Conservation (phyloP, 768 basidiomycete species). For the Lactifluus subvellereus region DNA sequence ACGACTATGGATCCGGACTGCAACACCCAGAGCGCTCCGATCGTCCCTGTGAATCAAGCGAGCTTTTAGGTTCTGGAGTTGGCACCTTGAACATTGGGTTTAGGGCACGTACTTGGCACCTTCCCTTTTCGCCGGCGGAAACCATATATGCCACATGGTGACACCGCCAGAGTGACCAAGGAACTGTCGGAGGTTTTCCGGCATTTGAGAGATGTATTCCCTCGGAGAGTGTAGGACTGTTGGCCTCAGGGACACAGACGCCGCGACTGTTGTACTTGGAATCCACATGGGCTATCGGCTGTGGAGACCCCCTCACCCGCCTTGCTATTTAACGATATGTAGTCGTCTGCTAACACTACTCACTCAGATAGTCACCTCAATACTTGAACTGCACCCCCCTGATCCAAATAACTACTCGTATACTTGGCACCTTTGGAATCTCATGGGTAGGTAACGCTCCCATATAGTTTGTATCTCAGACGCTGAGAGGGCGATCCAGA, state of each 20-base stretch:
- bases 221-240: neutral
- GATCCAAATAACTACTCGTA: neutral
- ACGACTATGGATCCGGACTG: neutral
- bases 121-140: neutral
- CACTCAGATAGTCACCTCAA: neutral
- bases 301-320: neutral
- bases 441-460: neutral
- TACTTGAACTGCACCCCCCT: neutral
- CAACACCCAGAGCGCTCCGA: constrained; percentile 7
- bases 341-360: neutral
- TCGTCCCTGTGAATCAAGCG: neutral
- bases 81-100: neutral
- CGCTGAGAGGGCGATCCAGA: neutral
- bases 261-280: constrained; percentile 15
- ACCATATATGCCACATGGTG: neutral
- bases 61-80: neutral
- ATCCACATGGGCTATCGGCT: no score
- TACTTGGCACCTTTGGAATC: neutral
- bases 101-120: constrained; percentile 1
- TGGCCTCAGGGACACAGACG: neutral
- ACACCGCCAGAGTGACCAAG: neutral
- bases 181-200: neutral
- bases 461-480: neutral
- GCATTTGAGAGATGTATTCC: neutral
- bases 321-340: constrained; percentile 7